These are phyloP conservation scores for Chalara sp. DNA, from an alignment of 2,329 filamentous ascomycete genomes.

Conservation along the genomic window DNA sequence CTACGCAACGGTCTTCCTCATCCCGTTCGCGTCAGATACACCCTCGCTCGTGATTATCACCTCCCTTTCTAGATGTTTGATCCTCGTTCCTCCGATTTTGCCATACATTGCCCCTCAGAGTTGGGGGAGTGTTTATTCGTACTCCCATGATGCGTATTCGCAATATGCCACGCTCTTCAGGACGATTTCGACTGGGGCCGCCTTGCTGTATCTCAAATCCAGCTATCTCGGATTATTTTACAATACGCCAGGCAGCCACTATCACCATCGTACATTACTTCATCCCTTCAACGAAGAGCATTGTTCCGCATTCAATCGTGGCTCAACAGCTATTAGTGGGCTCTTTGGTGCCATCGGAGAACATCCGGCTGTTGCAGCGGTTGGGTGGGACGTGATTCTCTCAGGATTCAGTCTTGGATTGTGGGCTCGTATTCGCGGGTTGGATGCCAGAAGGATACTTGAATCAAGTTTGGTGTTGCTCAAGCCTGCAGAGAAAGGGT, in stretches of 20 bases:
- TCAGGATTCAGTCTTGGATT: slow-evolving; percentile 45
- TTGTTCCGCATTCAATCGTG: slow-evolving; percentile 37
- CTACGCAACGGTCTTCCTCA: slow-evolving; percentile 29
- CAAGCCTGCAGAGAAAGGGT: no score
- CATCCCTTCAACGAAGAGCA: slow-evolving; percentile 40
- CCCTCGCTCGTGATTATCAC: slow-evolving; percentile 31
- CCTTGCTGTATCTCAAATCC: slow-evolving; percentile 38
- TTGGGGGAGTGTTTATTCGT: slow-evolving; percentile 40
- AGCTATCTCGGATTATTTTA: slow-evolving; percentile 36
- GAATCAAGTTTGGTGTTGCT: not conserved
- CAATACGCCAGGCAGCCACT: slow-evolving; percentile 40
- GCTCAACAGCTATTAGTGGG: slow-evolving; percentile 37
- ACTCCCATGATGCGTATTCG: slow-evolving; percentile 32
- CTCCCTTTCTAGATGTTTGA: slow-evolving; percentile 30
- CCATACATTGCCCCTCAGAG: slow-evolving; percentile 39
- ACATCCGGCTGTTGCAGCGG: slow-evolving; percentile 50
- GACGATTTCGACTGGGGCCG: slow-evolving; percentile 36
- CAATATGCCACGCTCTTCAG: slow-evolving; percentile 42
- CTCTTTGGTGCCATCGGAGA: slow-evolving; percentile 44
- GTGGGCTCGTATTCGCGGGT: slow-evolving; percentile 49
- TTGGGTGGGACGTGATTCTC: slow-evolving; percentile 52
- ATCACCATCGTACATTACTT: slow-evolving; percentile 41
- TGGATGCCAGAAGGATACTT: slow-evolving; percentile 44
- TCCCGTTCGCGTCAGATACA: slow-evolving; percentile 36
- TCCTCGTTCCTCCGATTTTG: slow-evolving; percentile 39